phyloP scores from a whole-genome alignment of 108 stramenopile genomes.

The Bacterosira constricta region DNA sequence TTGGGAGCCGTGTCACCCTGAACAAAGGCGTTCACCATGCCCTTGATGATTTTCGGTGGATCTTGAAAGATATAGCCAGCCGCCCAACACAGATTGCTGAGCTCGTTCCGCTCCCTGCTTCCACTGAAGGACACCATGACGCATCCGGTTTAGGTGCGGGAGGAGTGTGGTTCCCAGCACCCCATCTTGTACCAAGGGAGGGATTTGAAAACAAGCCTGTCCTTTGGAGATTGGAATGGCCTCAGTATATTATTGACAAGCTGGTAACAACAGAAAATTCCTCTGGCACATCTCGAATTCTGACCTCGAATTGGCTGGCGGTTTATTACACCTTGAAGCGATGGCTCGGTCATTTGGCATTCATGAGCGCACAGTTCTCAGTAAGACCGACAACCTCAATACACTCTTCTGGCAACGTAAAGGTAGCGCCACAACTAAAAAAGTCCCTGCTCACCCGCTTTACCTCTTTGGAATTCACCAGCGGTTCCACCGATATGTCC shows the following conservation, averaged over 20 bases:
- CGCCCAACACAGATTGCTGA: constrained; percentile 46
- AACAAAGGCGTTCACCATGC: constrained; percentile 29
- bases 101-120: constrained; percentile 40
- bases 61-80: constrained; percentile 5
- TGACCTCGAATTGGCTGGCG: constrained; percentile 48
- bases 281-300: constrained; percentile 36
- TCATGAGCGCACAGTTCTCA: constrained; percentile 31
- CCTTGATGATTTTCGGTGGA: constrained; percentile 39
- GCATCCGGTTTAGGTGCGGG: constrained; percentile 43
- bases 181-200: neutral
- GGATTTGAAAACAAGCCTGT: constrained; percentile 13
- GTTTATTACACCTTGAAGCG: constrained; percentile 49
- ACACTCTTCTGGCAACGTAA: constrained; percentile 44
- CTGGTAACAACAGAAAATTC: constrained; percentile 30
- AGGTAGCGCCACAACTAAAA: constrained; percentile 37
- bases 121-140: constrained; percentile 41
- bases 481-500: constrained; percentile 27
- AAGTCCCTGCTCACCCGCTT: constrained; percentile 14
- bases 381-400: constrained; percentile 40
- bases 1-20: neutral
- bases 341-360: constrained; percentile 26
- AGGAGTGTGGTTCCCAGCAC: constrained; percentile 43
- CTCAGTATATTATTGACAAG: neutral
- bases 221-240: constrained; percentile 44
- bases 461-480: constrained; percentile 52